A percentile compares a stretch with the other conserved stretches of the same genome.
phyloP scores from a whole-genome alignment of 768 basidiomycete genomes.

The Neoboletus brunneissimus region DNA sequence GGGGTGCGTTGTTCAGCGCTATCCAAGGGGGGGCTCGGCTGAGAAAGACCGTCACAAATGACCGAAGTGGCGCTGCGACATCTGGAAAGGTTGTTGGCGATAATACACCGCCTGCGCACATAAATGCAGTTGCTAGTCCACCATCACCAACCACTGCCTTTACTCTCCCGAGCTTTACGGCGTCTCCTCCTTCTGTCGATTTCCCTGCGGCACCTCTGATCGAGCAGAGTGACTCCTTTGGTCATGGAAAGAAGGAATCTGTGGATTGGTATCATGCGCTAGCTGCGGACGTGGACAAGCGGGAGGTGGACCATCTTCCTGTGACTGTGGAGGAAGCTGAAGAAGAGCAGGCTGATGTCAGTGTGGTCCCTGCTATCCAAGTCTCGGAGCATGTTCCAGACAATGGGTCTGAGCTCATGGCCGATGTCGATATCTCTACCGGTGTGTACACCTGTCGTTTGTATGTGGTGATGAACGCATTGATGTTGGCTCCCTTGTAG shows the following conservation, averaged over 20 bases:
- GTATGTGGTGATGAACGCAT: neutral
- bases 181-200: constrained; percentile 24
- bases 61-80: constrained; percentile 68
- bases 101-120: constrained; percentile 64
- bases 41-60: constrained; percentile 75
- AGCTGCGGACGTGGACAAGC: constrained; percentile 61
- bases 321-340: constrained; percentile 63
- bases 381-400: constrained; percentile 48
- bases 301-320: constrained; percentile 42
- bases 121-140: constrained; percentile 47
- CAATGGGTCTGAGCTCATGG: constrained; percentile 49
- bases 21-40: constrained; percentile 78
- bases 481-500: constrained; percentile 38
- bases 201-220: constrained; percentile 15
- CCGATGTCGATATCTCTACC: constrained; percentile 66
- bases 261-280: constrained; percentile 92
- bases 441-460: constrained; percentile 39
- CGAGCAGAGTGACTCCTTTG: constrained; percentile 14
- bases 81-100: constrained; percentile 82
- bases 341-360: constrained; percentile 37
- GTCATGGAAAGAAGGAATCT: constrained; percentile 61
- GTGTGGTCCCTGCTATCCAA: constrained; percentile 52
- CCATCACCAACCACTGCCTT: constrained; percentile 24
- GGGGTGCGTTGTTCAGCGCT: constrained; percentile 66
- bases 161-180: neutral